phyloP scores from a whole-genome alignment of 331 rosid genomes.

The Malus hybrid region DNA sequence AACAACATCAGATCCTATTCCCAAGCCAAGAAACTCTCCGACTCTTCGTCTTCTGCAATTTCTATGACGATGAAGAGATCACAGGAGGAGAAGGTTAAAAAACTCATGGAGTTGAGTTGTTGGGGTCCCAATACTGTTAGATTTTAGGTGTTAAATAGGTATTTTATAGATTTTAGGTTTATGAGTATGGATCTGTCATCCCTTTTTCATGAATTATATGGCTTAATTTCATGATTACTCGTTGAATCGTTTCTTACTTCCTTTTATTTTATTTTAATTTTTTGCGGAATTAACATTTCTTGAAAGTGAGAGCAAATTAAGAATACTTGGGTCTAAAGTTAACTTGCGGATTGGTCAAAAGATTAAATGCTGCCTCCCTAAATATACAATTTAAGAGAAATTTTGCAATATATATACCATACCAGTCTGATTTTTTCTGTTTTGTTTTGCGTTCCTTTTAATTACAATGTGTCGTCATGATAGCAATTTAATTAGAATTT shows the following conservation, averaged over 20 bases:
- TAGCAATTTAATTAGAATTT: no score
- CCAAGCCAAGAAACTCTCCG: slow-evolving; percentile 45
- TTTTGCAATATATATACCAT: background rate
- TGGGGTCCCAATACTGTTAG: slow-evolving; percentile 71
- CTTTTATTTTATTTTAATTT: no score
- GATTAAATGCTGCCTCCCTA: background rate
- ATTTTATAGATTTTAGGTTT: background rate
- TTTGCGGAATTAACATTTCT: no score
- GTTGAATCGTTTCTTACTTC: no score
- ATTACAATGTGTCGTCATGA: no score
- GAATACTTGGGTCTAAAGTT: no score
- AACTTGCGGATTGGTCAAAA: no score
- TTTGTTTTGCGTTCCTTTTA: background rate
- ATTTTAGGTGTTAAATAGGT: slow-evolving; percentile 20
- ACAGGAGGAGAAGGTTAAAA: slow-evolving; percentile 45
- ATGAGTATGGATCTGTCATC: background rate
- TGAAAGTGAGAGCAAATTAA: no score
- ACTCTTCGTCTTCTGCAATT: slow-evolving; percentile 35
- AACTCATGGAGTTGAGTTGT: slow-evolving; percentile 57
- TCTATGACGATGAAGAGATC: slow-evolving; percentile 27
- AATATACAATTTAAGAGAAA: background rate
- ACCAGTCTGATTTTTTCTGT: background rate
- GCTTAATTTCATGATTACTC: no score
- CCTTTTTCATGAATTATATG: no score
- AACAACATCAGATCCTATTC: slow-evolving; percentile 49